Conservation (phyloP, 495 filamentous ascomycete species). For the Glarea lozoyensis region DNA sequence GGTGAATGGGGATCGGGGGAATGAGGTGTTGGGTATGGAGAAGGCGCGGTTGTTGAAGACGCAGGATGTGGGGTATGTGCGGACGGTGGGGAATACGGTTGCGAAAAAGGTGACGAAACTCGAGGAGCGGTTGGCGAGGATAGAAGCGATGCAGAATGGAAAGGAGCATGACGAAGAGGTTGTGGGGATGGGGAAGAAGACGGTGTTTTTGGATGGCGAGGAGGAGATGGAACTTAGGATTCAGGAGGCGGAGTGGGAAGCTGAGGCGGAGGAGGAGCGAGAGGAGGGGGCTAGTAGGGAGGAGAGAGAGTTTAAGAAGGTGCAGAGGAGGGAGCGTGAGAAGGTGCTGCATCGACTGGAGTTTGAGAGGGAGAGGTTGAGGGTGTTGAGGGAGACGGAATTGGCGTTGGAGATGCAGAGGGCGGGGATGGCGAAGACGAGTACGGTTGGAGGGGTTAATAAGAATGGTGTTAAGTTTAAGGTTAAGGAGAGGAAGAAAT, state of each 20-base stretch:
- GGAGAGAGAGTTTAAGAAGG: slow-evolving; percentile 7
- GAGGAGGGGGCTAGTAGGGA: slow-evolving; percentile 15
- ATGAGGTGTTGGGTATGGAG: slow-evolving; percentile 51
- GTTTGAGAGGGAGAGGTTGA: slow-evolving; percentile 57
- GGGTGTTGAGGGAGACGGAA: slow-evolving; percentile 63
- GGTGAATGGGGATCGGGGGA: slow-evolving; percentile 54
- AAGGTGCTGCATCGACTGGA: slow-evolving; percentile 42
- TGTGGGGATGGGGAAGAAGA: slow-evolving; percentile 9
- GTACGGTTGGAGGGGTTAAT: slow-evolving; percentile 64
- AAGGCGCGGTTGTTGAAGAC: slow-evolving; percentile 87
- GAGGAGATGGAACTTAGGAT: slow-evolving; percentile 8
- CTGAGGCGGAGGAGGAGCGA: slow-evolving; percentile 16
- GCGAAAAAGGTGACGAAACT: slow-evolving; percentile 32
- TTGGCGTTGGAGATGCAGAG: slow-evolving; percentile 67
- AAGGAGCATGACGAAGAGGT: not conserved
- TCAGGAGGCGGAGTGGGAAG: slow-evolving; percentile 4
- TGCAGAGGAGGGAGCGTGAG: slow-evolving; percentile 15
- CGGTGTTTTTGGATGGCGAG: slow-evolving; percentile 18
- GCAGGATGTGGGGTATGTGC: slow-evolving; percentile 84
- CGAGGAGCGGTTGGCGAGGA: slow-evolving; percentile 31
- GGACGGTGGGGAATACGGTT: slow-evolving; percentile 50
- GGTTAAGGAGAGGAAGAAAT: slow-evolving; percentile 72
- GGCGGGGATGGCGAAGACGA: slow-evolving; percentile 68
- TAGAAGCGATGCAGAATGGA: not conserved
- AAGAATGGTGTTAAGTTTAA: slow-evolving; percentile 80